Evolutionary conservation across 1,284 basidiomycete genomes (phyloP).

Genomic region (Xerocomus minutiporus): DNA sequence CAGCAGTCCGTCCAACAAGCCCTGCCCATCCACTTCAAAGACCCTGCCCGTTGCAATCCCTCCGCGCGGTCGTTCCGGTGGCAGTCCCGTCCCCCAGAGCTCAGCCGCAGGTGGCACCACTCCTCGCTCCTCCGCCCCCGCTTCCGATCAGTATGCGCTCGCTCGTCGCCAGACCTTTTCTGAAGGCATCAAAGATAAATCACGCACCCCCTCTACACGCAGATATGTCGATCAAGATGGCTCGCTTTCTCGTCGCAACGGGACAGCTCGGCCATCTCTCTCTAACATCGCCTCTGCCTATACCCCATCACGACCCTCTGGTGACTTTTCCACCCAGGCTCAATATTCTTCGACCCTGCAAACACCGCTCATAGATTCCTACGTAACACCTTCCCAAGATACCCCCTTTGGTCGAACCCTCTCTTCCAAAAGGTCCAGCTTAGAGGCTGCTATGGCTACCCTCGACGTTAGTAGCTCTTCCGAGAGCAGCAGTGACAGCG

Average conservation of each 20-base stretch:
- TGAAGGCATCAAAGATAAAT: slow-evolving; percentile 44
- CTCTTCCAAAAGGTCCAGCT: slow-evolving; percentile 34
- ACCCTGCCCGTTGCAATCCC: slow-evolving; percentile 32
- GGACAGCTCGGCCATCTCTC: slow-evolving; percentile 44
- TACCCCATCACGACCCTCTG: slow-evolving; percentile 22
- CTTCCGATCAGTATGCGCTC: slow-evolving; percentile 39
- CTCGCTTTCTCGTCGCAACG: slow-evolving; percentile 43
- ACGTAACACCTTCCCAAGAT: slow-evolving; percentile 22
- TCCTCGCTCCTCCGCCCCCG: slow-evolving; percentile 30
- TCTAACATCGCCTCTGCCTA: slow-evolving; percentile 39
- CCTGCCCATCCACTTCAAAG: slow-evolving; percentile 30
- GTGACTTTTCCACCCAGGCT: slow-evolving; percentile 18
- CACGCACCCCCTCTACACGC: slow-evolving; percentile 56
- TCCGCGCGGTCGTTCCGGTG: slow-evolving; percentile 30
- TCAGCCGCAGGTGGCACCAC: slow-evolving; percentile 24
- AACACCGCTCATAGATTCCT: slow-evolving; percentile 18
- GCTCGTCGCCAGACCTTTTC: slow-evolving; percentile 46
- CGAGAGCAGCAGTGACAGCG: slow-evolving; percentile 53
- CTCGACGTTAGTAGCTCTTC: slow-evolving; percentile 36
- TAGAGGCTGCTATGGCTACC: slow-evolving; percentile 36
- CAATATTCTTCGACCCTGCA: slow-evolving; percentile 22
- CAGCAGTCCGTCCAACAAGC: slow-evolving; percentile 37
- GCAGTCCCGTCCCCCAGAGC: slow-evolving; percentile 31
- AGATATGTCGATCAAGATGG: slow-evolving; percentile 54
- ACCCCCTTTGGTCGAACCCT: slow-evolving; percentile 20